Conservation (phyloP, 73 alveolate species). For the Paraurostyla sp. region DNA sequence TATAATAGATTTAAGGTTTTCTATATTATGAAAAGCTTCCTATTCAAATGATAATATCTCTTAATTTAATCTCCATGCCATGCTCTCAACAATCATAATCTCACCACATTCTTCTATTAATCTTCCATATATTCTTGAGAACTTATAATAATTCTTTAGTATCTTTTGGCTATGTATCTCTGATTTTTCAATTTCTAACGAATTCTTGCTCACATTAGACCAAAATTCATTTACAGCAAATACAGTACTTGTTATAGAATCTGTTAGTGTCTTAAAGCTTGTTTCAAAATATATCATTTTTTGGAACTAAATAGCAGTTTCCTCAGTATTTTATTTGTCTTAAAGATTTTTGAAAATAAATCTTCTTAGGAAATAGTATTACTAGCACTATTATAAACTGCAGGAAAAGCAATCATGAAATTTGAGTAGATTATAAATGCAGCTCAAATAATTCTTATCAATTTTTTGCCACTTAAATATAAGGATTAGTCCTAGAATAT, state of each 20-base stretch:
- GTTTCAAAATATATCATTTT: conserved; percentile 25
- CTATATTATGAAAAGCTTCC: conserved; percentile 1
- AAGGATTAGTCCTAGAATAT: conserved; percentile 5
- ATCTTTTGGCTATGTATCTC: neutral
- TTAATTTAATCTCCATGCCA: conserved; percentile 18
- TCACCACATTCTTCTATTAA: conserved; percentile 6
- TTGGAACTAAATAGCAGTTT: neutral
- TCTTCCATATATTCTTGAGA: neutral
- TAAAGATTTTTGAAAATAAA: neutral
- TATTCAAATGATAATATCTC: conserved; percentile 27
- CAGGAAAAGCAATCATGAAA: conserved; percentile 29
- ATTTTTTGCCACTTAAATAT: neutral
- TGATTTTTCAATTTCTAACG: neutral
- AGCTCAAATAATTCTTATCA: neutral
- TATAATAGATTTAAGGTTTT: neutral
- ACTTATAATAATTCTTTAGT: neutral
- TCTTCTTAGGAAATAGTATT: neutral
- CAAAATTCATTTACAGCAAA: conserved; percentile 9
- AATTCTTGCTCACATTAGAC: neutral
- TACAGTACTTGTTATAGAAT: neutral
- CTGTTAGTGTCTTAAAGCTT: neutral
- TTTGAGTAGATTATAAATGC: conserved; percentile 14
- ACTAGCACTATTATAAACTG: neutral
- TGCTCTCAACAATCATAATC: neutral
- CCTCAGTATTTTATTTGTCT: conserved; percentile 8